These are phyloP conservation scores for Pseudogymnoascus verrucosus DNA, from an alignment of 2,329 filamentous ascomycete genomes.

Conservation along the genomic window DNA sequence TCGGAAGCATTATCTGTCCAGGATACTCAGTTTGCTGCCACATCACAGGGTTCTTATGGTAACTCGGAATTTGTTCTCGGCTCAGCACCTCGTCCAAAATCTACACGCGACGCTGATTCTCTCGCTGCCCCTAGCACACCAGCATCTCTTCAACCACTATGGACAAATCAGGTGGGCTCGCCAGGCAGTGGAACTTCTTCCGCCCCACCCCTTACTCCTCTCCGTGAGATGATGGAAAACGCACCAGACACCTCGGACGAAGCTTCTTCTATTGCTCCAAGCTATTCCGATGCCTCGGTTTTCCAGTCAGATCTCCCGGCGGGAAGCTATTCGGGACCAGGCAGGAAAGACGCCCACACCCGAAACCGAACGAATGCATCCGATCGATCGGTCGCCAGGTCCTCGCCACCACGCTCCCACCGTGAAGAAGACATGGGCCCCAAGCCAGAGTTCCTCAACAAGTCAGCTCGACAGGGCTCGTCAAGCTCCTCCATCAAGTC, in stretches of 20 bases:
- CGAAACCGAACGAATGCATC: conserved; percentile 6
- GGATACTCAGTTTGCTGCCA: background rate
- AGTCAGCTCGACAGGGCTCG: conserved; percentile 31
- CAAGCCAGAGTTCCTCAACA: conserved; percentile 18
- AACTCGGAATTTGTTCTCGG: conserved; percentile 19
- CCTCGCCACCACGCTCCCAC: background rate
- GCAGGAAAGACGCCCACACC: background rate
- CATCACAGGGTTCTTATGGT: background rate
- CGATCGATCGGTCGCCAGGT: background rate
- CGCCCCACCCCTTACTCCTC: conserved; percentile 26
- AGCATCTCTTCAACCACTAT: background rate
- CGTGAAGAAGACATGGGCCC: background rate
- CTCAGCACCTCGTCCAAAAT: conserved; percentile 20
- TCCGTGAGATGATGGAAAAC: conserved; percentile 28
- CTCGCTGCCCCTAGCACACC: background rate
- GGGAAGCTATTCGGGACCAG: background rate
- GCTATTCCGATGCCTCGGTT: conserved; percentile 9
- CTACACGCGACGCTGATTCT: background rate
- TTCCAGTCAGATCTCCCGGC: background rate
- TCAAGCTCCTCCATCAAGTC: conserved; percentile 38
- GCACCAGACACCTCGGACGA: conserved; percentile 26
- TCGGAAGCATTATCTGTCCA: background rate
- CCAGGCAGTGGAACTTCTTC: conserved; percentile 11
- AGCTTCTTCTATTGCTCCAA: conserved; percentile 20
- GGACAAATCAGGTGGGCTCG: background rate